Evolutionary conservation across 2,329 filamentous ascomycete genomes (phyloP), one percentile per base, ranked within the genome.

Genomic region (Diaporthe eres): DNA sequence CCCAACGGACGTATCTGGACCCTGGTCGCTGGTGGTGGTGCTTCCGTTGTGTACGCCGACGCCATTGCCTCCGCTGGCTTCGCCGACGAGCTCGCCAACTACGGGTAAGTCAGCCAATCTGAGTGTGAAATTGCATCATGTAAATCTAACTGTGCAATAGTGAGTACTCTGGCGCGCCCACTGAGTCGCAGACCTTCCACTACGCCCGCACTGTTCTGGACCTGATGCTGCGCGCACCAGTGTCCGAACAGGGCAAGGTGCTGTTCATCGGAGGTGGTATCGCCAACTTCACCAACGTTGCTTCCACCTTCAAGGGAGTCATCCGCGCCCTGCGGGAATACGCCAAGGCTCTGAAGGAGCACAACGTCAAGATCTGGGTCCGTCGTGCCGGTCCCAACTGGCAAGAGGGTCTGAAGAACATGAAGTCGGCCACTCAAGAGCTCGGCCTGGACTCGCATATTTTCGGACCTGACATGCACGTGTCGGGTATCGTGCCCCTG

Each of bases 251-350:
- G 83, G 97, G 97, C 90, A 99, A 98, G 92, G 95, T 99, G 72
- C 93, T 99, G 79, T 99, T 99, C 92, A 98, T 99, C 80, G 97
- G 97, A 86, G 97, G 97, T 89, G 97, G 97, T 91, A 99, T 99
- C 91, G 97, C 97, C 91, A 99, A 99, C 94, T 99, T 99, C 90
- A 99, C 97, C 90, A 99, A 98, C 88, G 97, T 99, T 74, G 97
- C 97, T 77, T 97, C 94, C 82, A 99, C 97, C 79, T 99, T 99
- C 94, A 99, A 99, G 92, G 97, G 97, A 89, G 96, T 99, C 86
- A 99, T 99, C 85, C 94, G 95, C 81, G 97, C 97, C 77, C 92
- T 99, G 79, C 93, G 96, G 80, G 97, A 98, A 87, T 95, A 96
- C 81, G 91, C 96, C 77, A 92, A 92, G 78, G 90, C 93, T 79